Evolutionary conservation across 1,139 yeast genomes (phyloP).

Genomic region (Hansenula lynferdii): DNA sequence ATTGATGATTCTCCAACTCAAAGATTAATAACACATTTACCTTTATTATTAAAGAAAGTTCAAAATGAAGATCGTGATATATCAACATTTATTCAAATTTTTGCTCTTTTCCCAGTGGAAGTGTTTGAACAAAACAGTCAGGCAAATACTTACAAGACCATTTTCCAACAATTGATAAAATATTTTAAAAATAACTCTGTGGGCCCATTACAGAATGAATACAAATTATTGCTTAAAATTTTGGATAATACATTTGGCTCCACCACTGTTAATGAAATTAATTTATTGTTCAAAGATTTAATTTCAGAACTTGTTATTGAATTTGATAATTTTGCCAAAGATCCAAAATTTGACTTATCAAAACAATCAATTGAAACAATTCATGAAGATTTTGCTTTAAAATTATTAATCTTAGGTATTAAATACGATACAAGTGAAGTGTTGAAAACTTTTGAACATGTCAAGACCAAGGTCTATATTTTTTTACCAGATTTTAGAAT

Average conservation of each 20-base stretch:
- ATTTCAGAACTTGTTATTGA: conserved; percentile 18
- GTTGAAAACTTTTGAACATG: conserved; percentile 6
- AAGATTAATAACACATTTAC: conserved; percentile 10
- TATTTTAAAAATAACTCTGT: conserved; percentile 17
- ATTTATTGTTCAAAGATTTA: conserved; percentile 15
- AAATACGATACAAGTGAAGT: conserved; percentile 9
- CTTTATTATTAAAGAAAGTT: conserved; percentile 10
- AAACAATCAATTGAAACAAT: conserved; percentile 8
- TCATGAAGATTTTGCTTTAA: conserved; percentile 14
- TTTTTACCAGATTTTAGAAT: conserved; percentile 7
- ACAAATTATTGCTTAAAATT: conserved; percentile 12
- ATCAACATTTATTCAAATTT: conserved; percentile 13
- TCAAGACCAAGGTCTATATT: conserved; percentile 8
- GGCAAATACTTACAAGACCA: conserved; percentile 5
- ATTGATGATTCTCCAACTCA: conserved; percentile 6
- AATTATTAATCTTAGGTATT: conserved; percentile 15
- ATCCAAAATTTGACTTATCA: conserved; percentile 6
- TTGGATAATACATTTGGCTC: conserved; percentile 11
- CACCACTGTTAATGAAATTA: conserved; percentile 14
- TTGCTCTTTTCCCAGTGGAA: conserved; percentile 8
- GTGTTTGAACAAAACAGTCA: conserved; percentile 14
- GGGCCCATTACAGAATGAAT: conserved; percentile 8
- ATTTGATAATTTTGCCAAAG: conserved; percentile 11
- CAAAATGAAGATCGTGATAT: conserved; percentile 10
- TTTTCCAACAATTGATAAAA: conserved; percentile 10